Base-by-base conservation (phyloP, 2,329 filamentous ascomycete genomes). In the Colletotrichum sp. region DNA sequence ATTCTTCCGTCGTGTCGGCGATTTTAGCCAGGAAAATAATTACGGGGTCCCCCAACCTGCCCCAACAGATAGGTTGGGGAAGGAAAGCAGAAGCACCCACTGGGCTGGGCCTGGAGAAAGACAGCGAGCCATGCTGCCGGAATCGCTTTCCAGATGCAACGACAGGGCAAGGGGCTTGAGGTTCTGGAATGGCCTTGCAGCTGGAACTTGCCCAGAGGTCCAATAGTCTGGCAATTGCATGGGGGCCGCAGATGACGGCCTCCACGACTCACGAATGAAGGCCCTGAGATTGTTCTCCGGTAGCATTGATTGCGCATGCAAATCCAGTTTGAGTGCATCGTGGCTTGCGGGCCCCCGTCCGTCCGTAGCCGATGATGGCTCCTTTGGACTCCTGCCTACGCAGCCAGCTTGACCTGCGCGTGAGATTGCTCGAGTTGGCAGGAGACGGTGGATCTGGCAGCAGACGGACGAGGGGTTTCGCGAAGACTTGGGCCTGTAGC, bases 1-100 rank as follows among this genome's bases (percentile, higher is more conserved):
- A 75, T 75, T 75, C 62, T 75, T 75, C 72, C 72, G 72, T 72
- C 72, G 63, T 68, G 69, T 75, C 63, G 72, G 72, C 69, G 72
- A 62, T 72, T 75, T 75, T 75, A 39, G 36, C 55, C 59, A 22
- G 22, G 27, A 32, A 19, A 62, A 32, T 49, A 66, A 61, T 62
- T 75, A 57, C 36, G 62, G 62, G 72, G 68, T 36, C 29, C 65
- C 49, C 49, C 27, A 34, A 36, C 29, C 52, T 69, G 16, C 16
- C 36, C 36, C 39, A 49, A n/a, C 39, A n/a, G 19, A 49, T 49
- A n/a, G 39, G 39, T 49, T 49, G 39, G 39, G 39, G 39, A 49
- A 49, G 39, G 39, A 49, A n/a, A 49, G 19, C 39, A n/a, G 64
- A 19, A 39, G n/a, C 16, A 19, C 44, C 44, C 44, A 22, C 44